Evolutionary conservation across 805 yeast species (phyloP).

Genomic region (Pichia insulana): DNA sequence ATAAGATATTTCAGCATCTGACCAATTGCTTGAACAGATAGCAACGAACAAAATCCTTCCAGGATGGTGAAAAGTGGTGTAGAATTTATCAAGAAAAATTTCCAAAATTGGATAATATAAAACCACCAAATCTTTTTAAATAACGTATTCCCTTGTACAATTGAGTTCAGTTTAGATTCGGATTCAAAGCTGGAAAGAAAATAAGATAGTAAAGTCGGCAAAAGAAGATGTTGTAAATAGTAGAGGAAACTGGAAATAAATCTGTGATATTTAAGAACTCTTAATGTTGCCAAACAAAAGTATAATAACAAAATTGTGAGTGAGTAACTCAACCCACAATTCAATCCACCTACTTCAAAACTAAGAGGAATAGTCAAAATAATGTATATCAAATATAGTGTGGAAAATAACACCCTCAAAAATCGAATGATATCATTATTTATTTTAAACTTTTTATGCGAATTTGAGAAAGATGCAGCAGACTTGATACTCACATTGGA

Average conservation of each 20-base stretch:
- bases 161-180: constrained; percentile 1
- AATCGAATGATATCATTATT: constrained; percentile 11
- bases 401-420: constrained; percentile 37
- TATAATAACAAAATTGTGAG: constrained; percentile 64
- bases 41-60: constrained; percentile 88
- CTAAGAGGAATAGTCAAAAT: constrained; percentile 84
- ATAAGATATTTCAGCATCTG: constrained; percentile 69
- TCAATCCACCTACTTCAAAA: constrained; percentile 86
- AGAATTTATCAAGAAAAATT: constrained; percentile 57
- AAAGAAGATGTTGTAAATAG: constrained; percentile 71
- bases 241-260: constrained; percentile 45
- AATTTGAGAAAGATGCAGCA: background rate
- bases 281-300: constrained; percentile 61
- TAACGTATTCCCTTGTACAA: constrained; percentile 5
- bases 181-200: constrained; percentile 47
- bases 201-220: constrained; percentile 73
- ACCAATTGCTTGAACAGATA: constrained; percentile 89
- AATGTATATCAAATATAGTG: constrained; percentile 57
- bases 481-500: constrained; percentile 2
- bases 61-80: constrained; percentile 84
- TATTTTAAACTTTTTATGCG: background rate
- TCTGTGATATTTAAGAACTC: constrained; percentile 43
- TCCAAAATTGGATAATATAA: constrained; percentile 57
- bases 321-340: constrained; percentile 82
- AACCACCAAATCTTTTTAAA: constrained; percentile 27